phyloP scores from a whole-genome alignment of 306 rosid species.

The Dalbergia cultrata region DNA sequence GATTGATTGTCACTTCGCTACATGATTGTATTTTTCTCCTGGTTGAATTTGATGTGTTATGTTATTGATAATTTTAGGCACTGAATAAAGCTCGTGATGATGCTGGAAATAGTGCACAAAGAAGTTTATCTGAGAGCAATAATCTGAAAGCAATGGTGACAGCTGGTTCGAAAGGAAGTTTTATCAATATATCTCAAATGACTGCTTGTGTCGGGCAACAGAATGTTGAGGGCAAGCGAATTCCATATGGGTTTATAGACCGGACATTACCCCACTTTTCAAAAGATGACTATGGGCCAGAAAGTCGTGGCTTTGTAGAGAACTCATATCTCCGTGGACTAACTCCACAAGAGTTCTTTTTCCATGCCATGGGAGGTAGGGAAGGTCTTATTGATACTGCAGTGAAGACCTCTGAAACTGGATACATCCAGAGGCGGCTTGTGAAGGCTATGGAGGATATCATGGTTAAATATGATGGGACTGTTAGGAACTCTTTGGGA shows the following conservation, averaged over 20 bases:
- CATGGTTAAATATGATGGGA: slow-evolving; percentile 99
- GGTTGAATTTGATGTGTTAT: slow-evolving; percentile 33
- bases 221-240: slow-evolving; percentile 99
- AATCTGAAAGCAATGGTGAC: slow-evolving; percentile 99
- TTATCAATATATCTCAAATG: slow-evolving; percentile 98
- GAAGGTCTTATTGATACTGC: slow-evolving; percentile 99
- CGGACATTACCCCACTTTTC: slow-evolving; percentile 98
- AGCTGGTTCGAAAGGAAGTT: slow-evolving; percentile 99
- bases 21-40: slow-evolving; percentile 11
- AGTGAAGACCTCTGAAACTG: slow-evolving; percentile 98
- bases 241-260: slow-evolving; percentile 94
- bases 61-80: slow-evolving; percentile 52
- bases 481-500: slow-evolving; percentile 97
- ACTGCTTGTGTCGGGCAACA: slow-evolving; percentile 99
- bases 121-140: slow-evolving; percentile 94
- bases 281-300: slow-evolving; percentile 96
- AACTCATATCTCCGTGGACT: slow-evolving; percentile 96
- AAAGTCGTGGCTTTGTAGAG: slow-evolving; percentile 99
- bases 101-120: slow-evolving; percentile 97
- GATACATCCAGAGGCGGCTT: slow-evolving; percentile 96
- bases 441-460: slow-evolving; percentile 99
- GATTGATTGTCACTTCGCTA: slow-evolving; percentile 31
- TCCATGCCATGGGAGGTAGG: slow-evolving; percentile 99
- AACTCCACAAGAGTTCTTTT: slow-evolving; percentile 99
- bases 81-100: slow-evolving; percentile 98